Evolutionary conservation across 2,329 filamentous ascomycete species (phyloP), one percentile per base, ranked within the genome.

Genomic region (Sporothrix luriei): DNA sequence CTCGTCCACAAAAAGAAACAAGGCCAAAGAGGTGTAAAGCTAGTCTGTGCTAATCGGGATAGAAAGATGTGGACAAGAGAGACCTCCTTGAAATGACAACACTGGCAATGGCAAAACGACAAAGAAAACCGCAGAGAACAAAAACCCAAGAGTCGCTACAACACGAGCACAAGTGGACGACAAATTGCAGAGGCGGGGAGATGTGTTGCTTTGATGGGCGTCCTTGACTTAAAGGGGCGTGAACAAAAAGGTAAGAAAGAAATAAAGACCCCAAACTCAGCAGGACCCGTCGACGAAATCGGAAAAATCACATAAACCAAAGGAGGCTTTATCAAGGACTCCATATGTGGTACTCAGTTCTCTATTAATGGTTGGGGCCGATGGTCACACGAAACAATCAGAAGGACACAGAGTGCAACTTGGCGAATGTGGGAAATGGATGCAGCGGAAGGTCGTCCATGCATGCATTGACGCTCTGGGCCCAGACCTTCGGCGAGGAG

Each of bases 401-500:
- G 57, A 62, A 19, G n/a, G 9, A 7, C 21, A 62, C 48, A 19
- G 19, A 62, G 57, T 43, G 38, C 38, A 61, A 38, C 24, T 61
- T 61, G 57, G 14, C 57, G 38, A 46, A 46, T 24, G 57, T 26
- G n/a, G 57, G 57, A 26, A 62, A 26, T 21, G 57, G 29, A n/a
- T 9, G 54, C 40, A 16, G 52, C 52, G 24, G 52, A 59, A 59
- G 55, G 33, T 21, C 19, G 19, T 40, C 11, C 54, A 38, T 62
- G 40, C 59, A 62, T 62, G 59, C 43, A 64, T 64, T 65, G 26
- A 26, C 10, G 48, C 62, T 38, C 61, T 51, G 62, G 62, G 62
- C 62, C 33, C 62, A 65, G 62, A 65, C 62, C 62, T 13, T 65
- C 62, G 46, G 43, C 61, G 62, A 65, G 26, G 24, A 24, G 33